Evolutionary conservation across 176 grass and related monocot species (phyloP), one percentile per base, ranked within the genome.

Genomic region (Puya raimondii): DNA sequence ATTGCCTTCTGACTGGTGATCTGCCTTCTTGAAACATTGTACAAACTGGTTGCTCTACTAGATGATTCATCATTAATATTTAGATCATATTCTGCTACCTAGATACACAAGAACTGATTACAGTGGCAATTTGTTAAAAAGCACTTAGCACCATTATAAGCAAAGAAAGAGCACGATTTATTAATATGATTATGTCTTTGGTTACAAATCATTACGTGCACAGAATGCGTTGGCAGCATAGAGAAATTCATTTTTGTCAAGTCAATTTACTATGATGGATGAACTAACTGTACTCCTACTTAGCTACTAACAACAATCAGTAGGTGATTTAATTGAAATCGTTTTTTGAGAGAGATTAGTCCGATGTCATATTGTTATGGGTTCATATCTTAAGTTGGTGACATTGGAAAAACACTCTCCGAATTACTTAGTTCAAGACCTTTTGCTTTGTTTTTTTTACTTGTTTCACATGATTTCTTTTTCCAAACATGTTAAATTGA

Each of bases 1-100:
- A 92, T 79, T 52, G 93, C 89, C 84, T 75, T 97, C 54, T 92
- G 89, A 77, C 71, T 75, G 74, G 73, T 82, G 82, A 81, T 69
- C 42, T 89, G 81, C 58, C 82, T 85, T 82, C 79, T 85, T 52
- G 80, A 75, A 78, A 82, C 49, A 70, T 83, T 83, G 59, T 64
- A 76, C 48, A 74, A 77, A 70, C 65, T 53, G 61, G 72, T 71
- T 68, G 33, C 54, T 74, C 72, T 82, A 52, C 59, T 63, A 63
- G 72, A 82, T 66, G 49, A 72, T 81, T 85, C 66, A 64, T 65
- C 81, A 64, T 85, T 77, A 17, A 69, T 74, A 16, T 85, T 49
- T 63, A 81, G 83, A 65, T 74, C 65, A 83, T 69, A 27, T 59
- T 63, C 63, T 25, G 66, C 49, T 61, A 75, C 93, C 89, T 97